Base-by-base conservation (phyloP, 176 grass and related monocot genomes). In the Pharus latifolius region DNA sequence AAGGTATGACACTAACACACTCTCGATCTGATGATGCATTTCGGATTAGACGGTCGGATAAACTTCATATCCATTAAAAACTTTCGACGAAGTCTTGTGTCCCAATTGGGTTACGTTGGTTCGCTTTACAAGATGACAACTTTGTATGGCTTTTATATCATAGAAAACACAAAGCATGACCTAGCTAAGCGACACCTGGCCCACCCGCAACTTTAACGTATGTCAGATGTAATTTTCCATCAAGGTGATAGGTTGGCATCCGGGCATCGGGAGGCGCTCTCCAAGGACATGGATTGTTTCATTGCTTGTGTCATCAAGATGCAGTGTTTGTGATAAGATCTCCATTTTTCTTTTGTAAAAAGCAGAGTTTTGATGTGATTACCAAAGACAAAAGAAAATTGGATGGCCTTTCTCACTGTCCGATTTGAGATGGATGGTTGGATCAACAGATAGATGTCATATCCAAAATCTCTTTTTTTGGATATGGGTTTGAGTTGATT, bases 241-340 rank as follows among this genome's bases (percentile, higher is more conserved):
- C 24, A 29, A 70, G 55, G 56, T 53, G 76, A 24, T 17, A 70
- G 23, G 76, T 62, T 79, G 40, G 65, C 45, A 61, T 70, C 45
- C 11, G 32, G 7, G 17, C 55, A 30, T 53, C 62, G 22, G 52
- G 62, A 24, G 24, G 45, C 10, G 17, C 26, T 3, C 7, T 17
- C 24, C 12, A 28, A 10, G 15, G 17, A n/a, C 23, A 48, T 43
- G n/a, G 65, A 25, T 70, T 62, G 41, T 42, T 12, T 20, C 4
- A 6, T 42, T n/a, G 17, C 35, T 79, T 7, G 10, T 16, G 58
- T 30, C 17, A 69, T 51, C 43, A 50, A 78, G 63, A 49, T 69
- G 52, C 16, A 51, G 46, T 63, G 10, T 1, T 32, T 37, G 6
- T 10, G 13, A 16, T 7, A 37, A 40, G 60, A 41, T 18, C 22